Conservation (phyloP, 1,284 basidiomycete genomes). For the Microbotryomycetes sp. region DNA sequence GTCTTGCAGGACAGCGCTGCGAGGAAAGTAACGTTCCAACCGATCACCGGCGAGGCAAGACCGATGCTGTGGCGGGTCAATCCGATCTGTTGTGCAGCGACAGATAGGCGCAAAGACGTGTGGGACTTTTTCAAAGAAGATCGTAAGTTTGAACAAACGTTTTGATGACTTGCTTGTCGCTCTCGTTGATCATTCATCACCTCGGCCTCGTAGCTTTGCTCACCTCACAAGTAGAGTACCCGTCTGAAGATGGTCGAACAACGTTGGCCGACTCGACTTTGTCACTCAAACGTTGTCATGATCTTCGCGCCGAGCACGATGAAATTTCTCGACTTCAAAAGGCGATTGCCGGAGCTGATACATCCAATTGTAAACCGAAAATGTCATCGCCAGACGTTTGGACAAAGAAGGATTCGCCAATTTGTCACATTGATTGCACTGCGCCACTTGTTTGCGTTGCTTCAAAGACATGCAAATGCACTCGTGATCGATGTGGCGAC, state of each 20-base stretch:
- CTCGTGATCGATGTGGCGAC: constrained; percentile 34
- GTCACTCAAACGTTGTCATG: constrained; percentile 26
- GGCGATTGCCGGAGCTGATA: background rate
- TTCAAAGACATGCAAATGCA: constrained; percentile 36
- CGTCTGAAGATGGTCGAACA: constrained; percentile 33
- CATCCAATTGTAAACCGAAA: constrained; percentile 12
- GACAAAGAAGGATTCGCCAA: constrained; percentile 27
- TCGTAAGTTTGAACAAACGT: constrained; percentile 19
- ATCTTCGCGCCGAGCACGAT: constrained; percentile 33
- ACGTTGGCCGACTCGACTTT: constrained; percentile 33
- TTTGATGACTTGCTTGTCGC: too few species aligned
- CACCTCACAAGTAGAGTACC: constrained; percentile 35
- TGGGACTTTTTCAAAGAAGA: constrained; percentile 37
- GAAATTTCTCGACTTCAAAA: constrained; percentile 21
- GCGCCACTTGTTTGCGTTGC: constrained; percentile 35
- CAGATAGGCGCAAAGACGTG: constrained; percentile 18
- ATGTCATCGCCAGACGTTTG: constrained; percentile 28
- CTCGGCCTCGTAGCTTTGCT: constrained; percentile 25
- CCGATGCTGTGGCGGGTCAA: constrained; percentile 35
- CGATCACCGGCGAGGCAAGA: constrained; percentile 18
- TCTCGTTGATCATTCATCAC: too few species aligned
- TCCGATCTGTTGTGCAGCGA: constrained; percentile 32
- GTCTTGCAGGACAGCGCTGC: constrained; percentile 18
- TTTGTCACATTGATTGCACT: constrained; percentile 33
- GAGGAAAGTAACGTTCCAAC: constrained; percentile 30